Evolutionary conservation across 495 filamentous ascomycete genomes (phyloP), one percentile per base, ranked within the genome.

Genomic region (Xeromyces bisporus): DNA sequence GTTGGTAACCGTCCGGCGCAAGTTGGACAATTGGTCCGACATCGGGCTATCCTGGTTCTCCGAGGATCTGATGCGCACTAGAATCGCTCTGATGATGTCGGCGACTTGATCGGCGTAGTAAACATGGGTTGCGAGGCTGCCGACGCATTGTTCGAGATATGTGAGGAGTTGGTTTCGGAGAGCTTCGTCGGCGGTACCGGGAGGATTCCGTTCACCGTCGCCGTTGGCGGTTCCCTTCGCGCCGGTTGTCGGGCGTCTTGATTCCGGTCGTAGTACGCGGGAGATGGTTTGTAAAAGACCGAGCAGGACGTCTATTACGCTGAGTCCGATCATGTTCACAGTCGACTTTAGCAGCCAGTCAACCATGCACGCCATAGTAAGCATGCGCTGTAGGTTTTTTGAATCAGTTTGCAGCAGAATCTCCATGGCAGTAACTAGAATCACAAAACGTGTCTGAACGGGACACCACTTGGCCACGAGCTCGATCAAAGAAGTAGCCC

Each of bases 31-130:
- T 3, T 11, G 6, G n/a, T 31, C 53, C 26, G 53, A 41, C 5
- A 47, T 38, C 29, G 34, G 50, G 50, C 38, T 57, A 43, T 43
- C 66, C 18, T 35, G 44, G 43, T 42, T 53, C 42, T 50, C 46
- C 37, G 61, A 58, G 4, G 83, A 78, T 42, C 77, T 86, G 21
- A 93, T 66, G 21, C 80, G 73, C 15, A 65, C 54, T 16, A 94
- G 56, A 25, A 94, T 75, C 0, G 80, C 69, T 2, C 72, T 64
- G 28, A 92, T 73, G 80, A 93, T 93, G 46, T 94, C 86, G 2
- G 77, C 71, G 28, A 94, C 79, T 46, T 94, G 85, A 37, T 94
- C 85, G 1, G 79, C 77, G 49, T 94, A 94, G 51, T 94, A 94
- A 9, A 87, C 73, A 47, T 94, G 86, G 1, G 80, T 92, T 1